phyloP scores from a whole-genome alignment of 805 yeast genomes.

The Wickerhamiella kazuoi region DNA sequence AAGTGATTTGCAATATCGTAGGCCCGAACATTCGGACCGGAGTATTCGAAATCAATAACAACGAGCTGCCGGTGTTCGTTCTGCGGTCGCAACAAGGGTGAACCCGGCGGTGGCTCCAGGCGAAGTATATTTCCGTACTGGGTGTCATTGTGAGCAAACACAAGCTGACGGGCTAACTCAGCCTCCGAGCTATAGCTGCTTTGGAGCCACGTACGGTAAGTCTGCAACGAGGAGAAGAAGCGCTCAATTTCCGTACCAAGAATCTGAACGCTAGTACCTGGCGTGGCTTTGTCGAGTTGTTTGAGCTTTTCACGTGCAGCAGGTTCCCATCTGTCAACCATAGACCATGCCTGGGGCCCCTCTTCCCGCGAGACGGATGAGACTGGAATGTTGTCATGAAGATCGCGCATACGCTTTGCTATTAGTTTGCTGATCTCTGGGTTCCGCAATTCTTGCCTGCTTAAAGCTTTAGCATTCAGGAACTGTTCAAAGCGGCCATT shows the following conservation, averaged over 20 bases:
- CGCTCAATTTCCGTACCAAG: constrained; percentile 14
- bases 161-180: constrained; percentile 31
- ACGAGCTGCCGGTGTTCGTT: constrained; percentile 56
- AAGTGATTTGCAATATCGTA: constrained; percentile 87
- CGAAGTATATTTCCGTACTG: constrained; percentile 87
- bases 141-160: constrained; percentile 89
- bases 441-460: constrained; percentile 53
- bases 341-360: constrained; percentile 56
- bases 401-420: constrained; percentile 91
- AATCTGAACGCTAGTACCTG: constrained; percentile 14
- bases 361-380: constrained; percentile 33
- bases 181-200: constrained; percentile 27
- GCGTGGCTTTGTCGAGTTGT: constrained; percentile 8
- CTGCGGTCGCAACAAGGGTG: constrained; percentile 31
- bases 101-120: constrained; percentile 29
- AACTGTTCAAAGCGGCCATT: constrained; percentile 94
- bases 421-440: constrained; percentile 64
- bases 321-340: constrained; percentile 53
- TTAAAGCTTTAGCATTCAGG: constrained; percentile 62
- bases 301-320: neutral
- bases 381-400: constrained; percentile 64
- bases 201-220: constrained; percentile 48
- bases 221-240: constrained; percentile 25
- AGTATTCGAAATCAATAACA: constrained; percentile 91
- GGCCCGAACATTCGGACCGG: constrained; percentile 80